These are phyloP conservation scores for Heterococcus sp. DNA, from an alignment of 108 stramenopile species.

Conservation along the genomic window DNA sequence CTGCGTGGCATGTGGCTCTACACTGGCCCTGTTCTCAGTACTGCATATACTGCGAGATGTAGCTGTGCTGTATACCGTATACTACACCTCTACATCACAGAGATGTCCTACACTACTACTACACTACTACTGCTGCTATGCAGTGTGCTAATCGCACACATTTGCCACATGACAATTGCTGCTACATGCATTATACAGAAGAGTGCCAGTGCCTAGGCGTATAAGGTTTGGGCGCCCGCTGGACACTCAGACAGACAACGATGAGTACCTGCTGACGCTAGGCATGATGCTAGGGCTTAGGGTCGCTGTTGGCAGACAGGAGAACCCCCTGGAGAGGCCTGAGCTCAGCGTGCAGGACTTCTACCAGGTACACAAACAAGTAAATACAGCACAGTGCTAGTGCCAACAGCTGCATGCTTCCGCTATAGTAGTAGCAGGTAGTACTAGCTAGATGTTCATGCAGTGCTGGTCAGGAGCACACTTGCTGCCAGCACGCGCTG, in stretches of 20 bases:
- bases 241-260: slow-evolving; percentile 82
- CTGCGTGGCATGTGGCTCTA: no score
- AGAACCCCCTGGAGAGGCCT: slow-evolving; percentile 30
- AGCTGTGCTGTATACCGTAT: no score
- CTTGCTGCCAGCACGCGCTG: neutral
- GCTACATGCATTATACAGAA: no score
- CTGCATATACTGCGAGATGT: no score
- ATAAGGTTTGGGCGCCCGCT: slow-evolving; percentile 4
- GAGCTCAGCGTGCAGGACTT: slow-evolving; percentile 66
- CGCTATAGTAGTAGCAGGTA: neutral
- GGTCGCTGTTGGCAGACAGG: slow-evolving; percentile 65
- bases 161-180: neutral
- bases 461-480: neutral
- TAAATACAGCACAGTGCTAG: neutral
- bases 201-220: neutral
- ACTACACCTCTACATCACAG: neutral
- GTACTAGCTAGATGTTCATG: neutral
- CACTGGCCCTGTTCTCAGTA: no score
- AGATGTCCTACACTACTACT: neutral
- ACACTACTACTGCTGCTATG: neutral
- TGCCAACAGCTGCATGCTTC: neutral
- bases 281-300: slow-evolving; percentile 96
- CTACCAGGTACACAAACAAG: slow-evolving; percentile 67
- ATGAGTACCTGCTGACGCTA: slow-evolving; percentile 86
- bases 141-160: neutral